phyloP scores from a whole-genome alignment of 2,329 filamentous ascomycete species.

The Alternaria novae-zelandiae region DNA sequence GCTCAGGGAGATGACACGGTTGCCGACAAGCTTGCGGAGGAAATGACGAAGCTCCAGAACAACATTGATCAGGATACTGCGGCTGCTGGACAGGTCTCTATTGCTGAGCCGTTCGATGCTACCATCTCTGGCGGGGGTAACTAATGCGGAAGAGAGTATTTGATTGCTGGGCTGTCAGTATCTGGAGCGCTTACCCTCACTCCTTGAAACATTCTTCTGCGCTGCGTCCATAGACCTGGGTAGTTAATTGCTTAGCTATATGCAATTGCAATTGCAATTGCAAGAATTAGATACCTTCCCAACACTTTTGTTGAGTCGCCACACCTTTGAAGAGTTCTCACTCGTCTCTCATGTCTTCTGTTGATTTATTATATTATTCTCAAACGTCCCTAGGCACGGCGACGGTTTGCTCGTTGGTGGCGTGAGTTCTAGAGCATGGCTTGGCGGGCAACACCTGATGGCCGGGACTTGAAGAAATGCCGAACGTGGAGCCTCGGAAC shows the following conservation, averaged over 20 bases:
- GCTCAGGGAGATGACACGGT: conserved; percentile 59
- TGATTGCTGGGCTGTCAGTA: neutral
- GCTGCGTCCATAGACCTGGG: neutral
- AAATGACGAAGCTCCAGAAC: conserved; percentile 61
- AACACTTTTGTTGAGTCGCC: neutral
- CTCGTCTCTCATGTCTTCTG: neutral
- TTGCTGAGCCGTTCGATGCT: conserved; percentile 37
- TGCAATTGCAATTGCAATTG: neutral
- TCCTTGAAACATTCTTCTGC: neutral
- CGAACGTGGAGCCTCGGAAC: conserved; percentile 12
- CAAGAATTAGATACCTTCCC: neutral
- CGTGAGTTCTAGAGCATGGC: neutral
- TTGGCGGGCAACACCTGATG: neutral
- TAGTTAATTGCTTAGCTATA: neutral
- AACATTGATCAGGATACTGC: conserved; percentile 59
- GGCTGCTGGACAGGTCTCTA: conserved; percentile 56
- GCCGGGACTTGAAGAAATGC: conserved; percentile 10
- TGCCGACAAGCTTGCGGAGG: conserved; percentile 52
- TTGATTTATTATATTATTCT: no score
- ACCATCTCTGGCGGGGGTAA: conserved; percentile 31
- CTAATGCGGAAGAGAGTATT: neutral
- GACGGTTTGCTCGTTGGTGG: neutral
- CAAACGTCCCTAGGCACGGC: neutral
- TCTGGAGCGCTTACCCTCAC: no score
- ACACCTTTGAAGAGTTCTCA: neutral